These are phyloP conservation scores for Solanum microdontum DNA, from an alignment of 257 asterid genomes.

Conservation along the genomic window DNA sequence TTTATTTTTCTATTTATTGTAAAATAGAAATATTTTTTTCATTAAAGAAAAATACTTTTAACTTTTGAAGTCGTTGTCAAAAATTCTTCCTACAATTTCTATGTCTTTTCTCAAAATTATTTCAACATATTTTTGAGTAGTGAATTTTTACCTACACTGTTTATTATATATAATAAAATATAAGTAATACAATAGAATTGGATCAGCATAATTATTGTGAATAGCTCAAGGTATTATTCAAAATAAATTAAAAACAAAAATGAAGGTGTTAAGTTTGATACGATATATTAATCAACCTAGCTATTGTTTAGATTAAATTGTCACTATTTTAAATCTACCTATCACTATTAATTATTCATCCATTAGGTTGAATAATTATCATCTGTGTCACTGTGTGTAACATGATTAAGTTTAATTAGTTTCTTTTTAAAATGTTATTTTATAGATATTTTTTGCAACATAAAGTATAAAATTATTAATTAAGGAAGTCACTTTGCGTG, in stretches of 20 bases:
- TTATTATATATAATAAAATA: neutral
- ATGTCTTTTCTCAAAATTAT: neutral
- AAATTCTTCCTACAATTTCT: neutral
- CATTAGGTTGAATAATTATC: neutral
- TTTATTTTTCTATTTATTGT: too few species aligned
- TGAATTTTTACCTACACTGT: neutral
- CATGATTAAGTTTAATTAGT: neutral
- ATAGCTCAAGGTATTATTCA: neutral
- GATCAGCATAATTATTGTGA: neutral
- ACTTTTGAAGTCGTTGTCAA: neutral
- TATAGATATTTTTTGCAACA: neutral
- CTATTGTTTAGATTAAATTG: neutral
- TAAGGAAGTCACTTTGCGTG: neutral
- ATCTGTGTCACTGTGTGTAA: neutral
- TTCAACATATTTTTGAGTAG: neutral
- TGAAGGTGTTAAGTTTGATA: neutral
- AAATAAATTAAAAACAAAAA: neutral
- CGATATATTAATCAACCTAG: neutral
- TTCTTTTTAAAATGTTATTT: neutral
- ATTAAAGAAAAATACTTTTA: neutral
- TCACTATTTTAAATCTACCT: neutral
- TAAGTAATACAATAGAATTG: neutral
- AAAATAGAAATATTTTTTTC: neutral
- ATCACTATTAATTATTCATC: neutral
- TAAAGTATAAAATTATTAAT: neutral